A percentile compares a stretch with the other conserved stretches of the same genome.
Conservation (phyloP, 768 basidiomycete genomes). For the Thelephora aurantiotincta region DNA sequence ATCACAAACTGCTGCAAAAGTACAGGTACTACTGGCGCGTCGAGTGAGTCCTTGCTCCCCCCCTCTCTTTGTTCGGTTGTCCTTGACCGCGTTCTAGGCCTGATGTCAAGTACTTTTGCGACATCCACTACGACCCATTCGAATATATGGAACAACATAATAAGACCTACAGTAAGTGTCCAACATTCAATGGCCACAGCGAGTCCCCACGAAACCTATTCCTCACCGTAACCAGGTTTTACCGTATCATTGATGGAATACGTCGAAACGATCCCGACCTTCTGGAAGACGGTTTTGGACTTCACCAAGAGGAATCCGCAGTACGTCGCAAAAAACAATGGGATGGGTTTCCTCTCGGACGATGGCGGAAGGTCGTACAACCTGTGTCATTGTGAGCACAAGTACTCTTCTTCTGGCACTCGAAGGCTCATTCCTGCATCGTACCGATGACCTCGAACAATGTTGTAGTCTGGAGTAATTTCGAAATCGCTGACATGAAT, state of each 20-base stretch:
- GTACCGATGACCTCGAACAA: neutral
- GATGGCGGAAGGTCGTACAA: constrained; percentile 61
- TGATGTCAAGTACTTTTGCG: constrained; percentile 69
- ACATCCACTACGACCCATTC: constrained; percentile 54
- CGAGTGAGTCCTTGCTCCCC: constrained; percentile 37
- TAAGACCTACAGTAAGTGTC: constrained; percentile 59
- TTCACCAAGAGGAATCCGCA: constrained; percentile 54
- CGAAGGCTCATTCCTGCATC: neutral
- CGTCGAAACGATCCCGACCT: constrained; percentile 61
- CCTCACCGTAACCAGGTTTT: constrained; percentile 34
- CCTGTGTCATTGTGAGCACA: constrained; percentile 50
- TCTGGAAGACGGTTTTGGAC: constrained; percentile 67
- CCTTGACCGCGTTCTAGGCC: constrained; percentile 26
- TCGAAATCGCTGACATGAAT: constrained; percentile 78
- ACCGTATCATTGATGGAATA: constrained; percentile 72
- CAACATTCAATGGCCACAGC: too few species aligned
- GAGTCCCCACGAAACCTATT: too few species aligned
- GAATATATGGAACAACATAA: constrained; percentile 64
- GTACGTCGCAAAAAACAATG: constrained; percentile 46
- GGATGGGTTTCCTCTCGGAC: constrained; percentile 63
- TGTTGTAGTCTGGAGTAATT: constrained; percentile 76
- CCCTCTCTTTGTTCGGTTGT: constrained; percentile 1
- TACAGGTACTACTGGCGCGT: constrained; percentile 89
- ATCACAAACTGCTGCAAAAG: constrained; percentile 58
- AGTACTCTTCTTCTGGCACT: neutral